These are phyloP conservation scores for Microdochium nivale DNA, from an alignment of 2,329 filamentous ascomycete species.

Conservation along the genomic window DNA sequence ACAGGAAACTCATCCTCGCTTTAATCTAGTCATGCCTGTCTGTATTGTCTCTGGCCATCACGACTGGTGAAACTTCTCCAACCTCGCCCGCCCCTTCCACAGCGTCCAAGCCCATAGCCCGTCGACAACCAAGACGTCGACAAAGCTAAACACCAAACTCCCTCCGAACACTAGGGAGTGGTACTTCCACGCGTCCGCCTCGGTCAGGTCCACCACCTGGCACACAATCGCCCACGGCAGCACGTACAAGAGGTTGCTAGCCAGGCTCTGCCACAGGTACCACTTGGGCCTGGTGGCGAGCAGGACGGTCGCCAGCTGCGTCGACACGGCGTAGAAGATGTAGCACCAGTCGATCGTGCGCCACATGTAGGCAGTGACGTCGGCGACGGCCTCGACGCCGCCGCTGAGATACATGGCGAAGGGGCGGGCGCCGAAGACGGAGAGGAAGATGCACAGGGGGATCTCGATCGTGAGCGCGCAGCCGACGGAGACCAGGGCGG, in stretches of 20 bases:
- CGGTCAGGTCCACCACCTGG: conserved; percentile 35
- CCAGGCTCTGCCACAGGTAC: conserved; percentile 61
- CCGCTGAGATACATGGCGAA: conserved; percentile 57
- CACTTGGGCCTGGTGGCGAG: conserved; percentile 55
- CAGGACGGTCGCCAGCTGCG: conserved; percentile 55
- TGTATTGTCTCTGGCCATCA: not conserved
- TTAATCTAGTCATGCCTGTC: too few relatives aligned
- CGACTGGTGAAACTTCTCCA: conserved; percentile 24
- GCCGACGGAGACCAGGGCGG: conserved; percentile 41
- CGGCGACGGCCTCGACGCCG: conserved; percentile 43
- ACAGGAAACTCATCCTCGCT: not conserved
- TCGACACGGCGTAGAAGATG: conserved; percentile 58
- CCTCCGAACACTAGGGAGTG: conserved; percentile 60
- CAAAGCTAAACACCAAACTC: conserved; percentile 58
- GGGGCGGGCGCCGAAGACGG: conserved; percentile 44
- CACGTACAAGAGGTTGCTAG: conserved; percentile 59
- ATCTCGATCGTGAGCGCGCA: conserved; percentile 52
- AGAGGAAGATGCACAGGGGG: conserved; percentile 53
- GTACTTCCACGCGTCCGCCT: conserved; percentile 56
- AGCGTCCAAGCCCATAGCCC: conserved; percentile 42
- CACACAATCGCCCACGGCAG: conserved; percentile 63
- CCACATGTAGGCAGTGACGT: conserved; percentile 60
- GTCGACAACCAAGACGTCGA: conserved; percentile 42
- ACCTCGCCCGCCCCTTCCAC: conserved; percentile 29
- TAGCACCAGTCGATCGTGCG: conserved; percentile 57